These are phyloP conservation scores for Globisporangium apiculatum DNA, from an alignment of 352 stramenopile genomes.

Conservation along the genomic window DNA sequence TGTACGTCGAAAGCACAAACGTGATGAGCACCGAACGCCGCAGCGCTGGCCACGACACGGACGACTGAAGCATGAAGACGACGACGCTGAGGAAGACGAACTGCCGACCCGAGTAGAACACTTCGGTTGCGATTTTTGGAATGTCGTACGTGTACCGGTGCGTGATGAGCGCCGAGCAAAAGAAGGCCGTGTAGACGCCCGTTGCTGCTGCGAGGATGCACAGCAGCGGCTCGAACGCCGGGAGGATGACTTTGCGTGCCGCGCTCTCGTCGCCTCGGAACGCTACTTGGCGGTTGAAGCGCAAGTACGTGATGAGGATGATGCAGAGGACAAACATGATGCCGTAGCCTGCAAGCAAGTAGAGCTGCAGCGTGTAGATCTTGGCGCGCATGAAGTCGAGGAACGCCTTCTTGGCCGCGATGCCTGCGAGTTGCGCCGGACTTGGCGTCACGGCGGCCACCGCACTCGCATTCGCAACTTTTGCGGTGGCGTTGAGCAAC, in stretches of 20 bases:
- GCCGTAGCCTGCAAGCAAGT: slow-evolving; percentile 42
- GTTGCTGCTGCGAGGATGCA: slow-evolving; percentile 34
- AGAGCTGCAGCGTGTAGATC: slow-evolving; percentile 48
- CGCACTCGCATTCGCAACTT: neutral
- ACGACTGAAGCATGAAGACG: slow-evolving; percentile 64
- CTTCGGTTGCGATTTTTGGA: slow-evolving; percentile 41
- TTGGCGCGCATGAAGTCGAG: slow-evolving; percentile 27
- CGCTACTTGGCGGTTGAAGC: slow-evolving; percentile 34
- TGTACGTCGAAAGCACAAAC: slow-evolving; percentile 36
- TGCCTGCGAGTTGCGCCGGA: slow-evolving; percentile 17
- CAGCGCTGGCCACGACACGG: slow-evolving; percentile 38
- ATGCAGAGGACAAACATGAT: slow-evolving; percentile 52
- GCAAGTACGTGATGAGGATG: slow-evolving; percentile 37
- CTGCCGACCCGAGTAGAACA: slow-evolving; percentile 53
- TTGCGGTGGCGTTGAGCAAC: neutral
- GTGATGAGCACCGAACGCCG: slow-evolving; percentile 34
- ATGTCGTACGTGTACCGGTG: slow-evolving; percentile 44
- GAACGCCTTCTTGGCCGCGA: slow-evolving; percentile 24
- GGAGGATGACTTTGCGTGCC: slow-evolving; percentile 55
- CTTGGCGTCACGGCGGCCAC: slow-evolving; percentile 19
- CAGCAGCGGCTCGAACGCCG: slow-evolving; percentile 48
- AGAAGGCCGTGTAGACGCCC: slow-evolving; percentile 42
- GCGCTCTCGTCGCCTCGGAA: slow-evolving; percentile 34
- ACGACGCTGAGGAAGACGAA: slow-evolving; percentile 56
- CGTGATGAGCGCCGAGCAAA: slow-evolving; percentile 28